Conservation (phyloP, 2,329 filamentous ascomycete species). For the Cryphonectria naterciae region DNA sequence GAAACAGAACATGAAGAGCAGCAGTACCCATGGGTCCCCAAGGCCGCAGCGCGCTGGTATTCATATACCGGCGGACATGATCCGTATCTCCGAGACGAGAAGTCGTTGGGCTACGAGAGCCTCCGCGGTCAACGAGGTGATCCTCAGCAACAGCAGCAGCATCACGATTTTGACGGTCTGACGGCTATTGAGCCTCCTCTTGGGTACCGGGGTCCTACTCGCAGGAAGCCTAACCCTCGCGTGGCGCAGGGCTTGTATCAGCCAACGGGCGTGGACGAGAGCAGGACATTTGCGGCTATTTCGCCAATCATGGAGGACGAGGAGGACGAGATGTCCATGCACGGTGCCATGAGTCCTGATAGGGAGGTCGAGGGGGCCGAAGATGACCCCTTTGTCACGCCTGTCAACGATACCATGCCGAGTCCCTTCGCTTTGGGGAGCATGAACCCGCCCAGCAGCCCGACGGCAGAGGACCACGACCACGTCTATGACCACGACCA, state of each 20-base stretch:
- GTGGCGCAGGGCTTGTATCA: constrained; percentile 44
- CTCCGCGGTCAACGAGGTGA: constrained; percentile 42
- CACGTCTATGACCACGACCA: constrained; percentile 1
- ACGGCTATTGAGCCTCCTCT: constrained; percentile 33
- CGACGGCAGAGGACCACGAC: not conserved
- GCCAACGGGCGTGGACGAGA: constrained; percentile 39
- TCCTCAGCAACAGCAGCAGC: constrained; percentile 43
- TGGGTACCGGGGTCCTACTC: constrained; percentile 29
- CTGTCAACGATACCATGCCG: constrained; percentile 35
- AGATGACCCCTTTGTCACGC: constrained; percentile 56
- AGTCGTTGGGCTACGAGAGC: constrained; percentile 55
- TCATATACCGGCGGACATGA: constrained; percentile 49
- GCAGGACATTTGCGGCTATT: constrained; percentile 42
- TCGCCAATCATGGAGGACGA: constrained; percentile 64
- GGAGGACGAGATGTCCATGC: constrained; percentile 49
- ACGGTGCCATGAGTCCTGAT: constrained; percentile 31
- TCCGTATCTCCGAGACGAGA: constrained; percentile 45
- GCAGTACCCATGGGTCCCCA: constrained; percentile 39
- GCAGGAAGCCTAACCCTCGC: constrained; percentile 36
- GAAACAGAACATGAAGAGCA: constrained; percentile 43
- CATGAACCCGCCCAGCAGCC: constrained; percentile 14
- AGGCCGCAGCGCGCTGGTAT: constrained; percentile 41
- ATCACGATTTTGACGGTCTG: constrained; percentile 40
- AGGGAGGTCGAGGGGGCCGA: constrained; percentile 28
- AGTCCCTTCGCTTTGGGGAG: constrained; percentile 27